Evolutionary conservation across 2,329 filamentous ascomycete genomes (phyloP).

Genomic region (Nemania sp.): DNA sequence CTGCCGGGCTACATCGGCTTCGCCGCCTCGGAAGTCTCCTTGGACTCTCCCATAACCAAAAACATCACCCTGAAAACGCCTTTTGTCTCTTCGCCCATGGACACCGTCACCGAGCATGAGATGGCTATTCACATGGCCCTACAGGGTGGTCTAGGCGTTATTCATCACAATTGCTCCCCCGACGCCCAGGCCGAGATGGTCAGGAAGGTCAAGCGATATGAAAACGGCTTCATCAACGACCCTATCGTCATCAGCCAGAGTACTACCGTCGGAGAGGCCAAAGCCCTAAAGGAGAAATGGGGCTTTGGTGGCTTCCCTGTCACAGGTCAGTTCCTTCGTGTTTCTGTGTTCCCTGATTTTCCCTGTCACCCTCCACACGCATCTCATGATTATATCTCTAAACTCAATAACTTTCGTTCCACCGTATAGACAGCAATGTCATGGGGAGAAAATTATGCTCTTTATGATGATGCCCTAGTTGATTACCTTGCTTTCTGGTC

Average conservation of each 20-base stretch:
- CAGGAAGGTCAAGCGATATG: constrained; percentile 97
- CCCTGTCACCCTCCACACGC: constrained; percentile 22
- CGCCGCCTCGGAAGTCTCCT: constrained; percentile 81
- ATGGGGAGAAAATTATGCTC: constrained; percentile 71
- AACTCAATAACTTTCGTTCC: constrained; percentile 99
- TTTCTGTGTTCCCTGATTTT: constrained; percentile 5
- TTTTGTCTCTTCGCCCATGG: constrained; percentile 97
- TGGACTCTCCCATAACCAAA: constrained; percentile 94
- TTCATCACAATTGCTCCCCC: constrained; percentile 99
- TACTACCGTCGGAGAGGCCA: constrained; percentile 89
- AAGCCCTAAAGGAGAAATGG: constrained; percentile 94
- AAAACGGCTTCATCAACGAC: constrained; percentile 98
- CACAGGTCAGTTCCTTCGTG: constrained; percentile 71
- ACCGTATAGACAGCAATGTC: constrained; percentile 89
- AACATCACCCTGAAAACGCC: constrained; percentile 95
- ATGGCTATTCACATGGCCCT: constrained; percentile 99
- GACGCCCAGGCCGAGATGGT: constrained; percentile 99
- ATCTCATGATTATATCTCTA: constrained; percentile 76
- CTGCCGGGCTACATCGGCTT: constrained; percentile 98
- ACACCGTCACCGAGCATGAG: constrained; percentile 98
- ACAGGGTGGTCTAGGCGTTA: constrained; percentile 86
- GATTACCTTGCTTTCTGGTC: constrained; percentile 9
- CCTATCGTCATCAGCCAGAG: constrained; percentile 86
- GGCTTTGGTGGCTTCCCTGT: constrained; percentile 98
- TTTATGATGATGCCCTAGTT: constrained; percentile 46